A percentile compares a stretch with the other conserved stretches of the same genome.
Conservation (phyloP, 2,329 filamentous ascomycete genomes). For the Acrodontium crateriforme region DNA sequence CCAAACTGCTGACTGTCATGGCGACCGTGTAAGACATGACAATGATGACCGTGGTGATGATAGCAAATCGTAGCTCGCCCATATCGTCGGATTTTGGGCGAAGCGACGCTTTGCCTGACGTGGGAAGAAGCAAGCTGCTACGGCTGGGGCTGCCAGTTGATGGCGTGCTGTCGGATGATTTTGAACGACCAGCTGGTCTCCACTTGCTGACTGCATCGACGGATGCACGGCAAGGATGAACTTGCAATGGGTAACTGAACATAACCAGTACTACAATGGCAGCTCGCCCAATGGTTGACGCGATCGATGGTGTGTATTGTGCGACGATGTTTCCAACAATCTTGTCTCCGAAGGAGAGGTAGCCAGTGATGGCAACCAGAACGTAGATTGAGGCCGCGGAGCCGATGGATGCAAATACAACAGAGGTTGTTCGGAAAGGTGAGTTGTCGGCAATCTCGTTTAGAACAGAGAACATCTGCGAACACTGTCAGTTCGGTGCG, state of each 20-base stretch:
- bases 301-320: constrained; percentile 69
- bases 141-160: constrained; percentile 17
- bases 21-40: constrained; percentile 74
- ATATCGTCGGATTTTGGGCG: constrained; percentile 40
- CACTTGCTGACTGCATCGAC: constrained; percentile 89
- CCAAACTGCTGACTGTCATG: constrained; percentile 78
- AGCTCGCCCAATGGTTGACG: constrained; percentile 82
- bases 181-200: constrained; percentile 43
- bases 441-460: constrained; percentile 87
- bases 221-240: constrained; percentile 91
- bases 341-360: constrained; percentile 84
- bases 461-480: constrained; percentile 91
- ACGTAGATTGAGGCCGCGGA: constrained; percentile 78
- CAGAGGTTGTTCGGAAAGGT: constrained; percentile 60
- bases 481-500: neutral
- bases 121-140: constrained; percentile 11
- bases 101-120: constrained; percentile 11
- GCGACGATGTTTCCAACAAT: constrained; percentile 86
- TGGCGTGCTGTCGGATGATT: constrained; percentile 13
- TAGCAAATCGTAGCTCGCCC: constrained; percentile 74
- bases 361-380: constrained; percentile 85
- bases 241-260: constrained; percentile 90
- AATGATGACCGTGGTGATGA: constrained; percentile 77
- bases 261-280: constrained; percentile 93
- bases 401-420: constrained; percentile 74